These are phyloP conservation scores for Collybia mongolica DNA, from an alignment of 768 basidiomycete genomes.

Conservation along the genomic window DNA sequence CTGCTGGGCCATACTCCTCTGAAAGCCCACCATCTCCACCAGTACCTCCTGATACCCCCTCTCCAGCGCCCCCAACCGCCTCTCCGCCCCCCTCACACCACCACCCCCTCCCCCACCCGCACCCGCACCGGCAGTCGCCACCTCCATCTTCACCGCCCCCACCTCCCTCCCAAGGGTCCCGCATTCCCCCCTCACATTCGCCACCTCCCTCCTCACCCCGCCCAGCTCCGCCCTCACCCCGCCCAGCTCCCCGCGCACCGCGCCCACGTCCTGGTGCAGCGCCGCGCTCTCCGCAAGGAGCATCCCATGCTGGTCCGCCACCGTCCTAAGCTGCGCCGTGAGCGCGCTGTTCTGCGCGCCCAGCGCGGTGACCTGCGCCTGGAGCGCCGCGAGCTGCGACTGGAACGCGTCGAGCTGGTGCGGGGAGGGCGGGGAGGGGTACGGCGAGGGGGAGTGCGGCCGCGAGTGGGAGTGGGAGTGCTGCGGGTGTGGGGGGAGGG, in stretches of 20 bases:
- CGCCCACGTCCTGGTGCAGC: not conserved
- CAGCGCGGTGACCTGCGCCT: too few species aligned
- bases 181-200: not conserved
- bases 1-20: slow-evolving; percentile 73
- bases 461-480: slow-evolving; percentile 16
- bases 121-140: slow-evolving; percentile 15
- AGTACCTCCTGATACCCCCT: slow-evolving; percentile 36
- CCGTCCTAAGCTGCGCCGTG: not conserved
- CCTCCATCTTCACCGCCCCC: slow-evolving; percentile 15
- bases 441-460: slow-evolving; percentile 22
- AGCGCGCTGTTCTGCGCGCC: slow-evolving; percentile 2
- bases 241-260: not conserved
- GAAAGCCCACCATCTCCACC: slow-evolving; percentile 35
- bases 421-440: not conserved
- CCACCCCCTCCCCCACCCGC: slow-evolving; percentile 30
- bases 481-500: slow-evolving; percentile 25
- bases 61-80: slow-evolving; percentile 34
- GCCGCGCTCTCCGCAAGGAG: not conserved
- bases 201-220: not conserved
- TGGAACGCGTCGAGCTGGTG: slow-evolving; percentile 15
- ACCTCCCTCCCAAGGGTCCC: not conserved
- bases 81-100: slow-evolving; percentile 24
- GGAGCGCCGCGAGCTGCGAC: too few species aligned
- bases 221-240: not conserved
- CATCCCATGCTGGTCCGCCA: not conserved